Percentiles rank a stretch among this genome's conserved stretches.
Conservation (phyloP, 2,329 filamentous ascomycete genomes). For the Phoma sp. region DNA sequence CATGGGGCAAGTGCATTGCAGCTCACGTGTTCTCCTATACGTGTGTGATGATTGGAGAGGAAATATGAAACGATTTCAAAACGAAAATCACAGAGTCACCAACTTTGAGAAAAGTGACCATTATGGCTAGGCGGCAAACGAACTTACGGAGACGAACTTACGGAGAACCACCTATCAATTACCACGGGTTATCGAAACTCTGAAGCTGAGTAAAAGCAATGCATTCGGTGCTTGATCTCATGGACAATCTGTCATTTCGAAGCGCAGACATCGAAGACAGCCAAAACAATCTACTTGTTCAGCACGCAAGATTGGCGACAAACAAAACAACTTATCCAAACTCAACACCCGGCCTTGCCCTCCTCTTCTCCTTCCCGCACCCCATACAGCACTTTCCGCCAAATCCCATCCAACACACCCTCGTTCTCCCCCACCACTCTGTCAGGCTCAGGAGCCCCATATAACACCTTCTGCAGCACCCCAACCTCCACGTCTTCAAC, state of each 20-base stretch:
- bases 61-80: background rate
- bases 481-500: background rate
- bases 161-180: too few relatives aligned
- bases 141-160: too few relatives aligned
- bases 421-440: background rate
- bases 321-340: background rate
- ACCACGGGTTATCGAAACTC: background rate
- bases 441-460: slow-evolving; percentile 17
- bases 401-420: background rate
- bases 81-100: background rate
- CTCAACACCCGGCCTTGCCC: background rate
- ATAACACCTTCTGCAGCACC: slow-evolving; percentile 2
- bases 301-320: background rate
- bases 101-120: too few relatives aligned
- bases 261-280: background rate
- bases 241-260: background rate
- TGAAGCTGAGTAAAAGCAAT: background rate
- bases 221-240: background rate
- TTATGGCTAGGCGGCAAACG: background rate
- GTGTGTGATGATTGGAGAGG: background rate
- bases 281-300: too few relatives aligned
- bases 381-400: background rate
- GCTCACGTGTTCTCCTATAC: background rate
- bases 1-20: slow-evolving; percentile 4
- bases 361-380: background rate